Base-by-base conservation (phyloP, 176 grass and related monocot species). In the Puccinellia tenuiflora region DNA sequence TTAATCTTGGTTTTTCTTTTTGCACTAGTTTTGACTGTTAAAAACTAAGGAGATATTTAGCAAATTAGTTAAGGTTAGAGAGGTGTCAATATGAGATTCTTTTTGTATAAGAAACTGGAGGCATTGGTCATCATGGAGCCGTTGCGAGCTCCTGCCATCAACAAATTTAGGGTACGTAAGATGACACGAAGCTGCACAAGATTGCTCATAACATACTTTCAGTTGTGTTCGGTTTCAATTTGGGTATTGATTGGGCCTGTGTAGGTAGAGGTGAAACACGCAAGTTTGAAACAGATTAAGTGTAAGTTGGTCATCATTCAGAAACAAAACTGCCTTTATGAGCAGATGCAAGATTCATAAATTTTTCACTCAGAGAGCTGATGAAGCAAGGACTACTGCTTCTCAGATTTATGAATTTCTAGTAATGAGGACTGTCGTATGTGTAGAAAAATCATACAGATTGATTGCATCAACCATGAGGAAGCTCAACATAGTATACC, bases 401-500 rank as follows among this genome's bases (percentile, higher is more conserved):
- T 67, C 45, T 67, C 43, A 54, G 18, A 14, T 64, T 79, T 24
- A 43, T 43, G 53, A 64, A 4, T 64, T 83, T 33, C 3, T 31
- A 28, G 52, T 38, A n/a, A 78, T 24, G 17, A 39, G 1, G 15
- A 70, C 9, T 33, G 7, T 68, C 3, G 3, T 62, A 46, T 56
- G 30, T 70, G 53, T 28, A 28, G 10, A 47, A 21, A 48, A 33
- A 47, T 52, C 64, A 45, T 67, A 39, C 4, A 47, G 21, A 24
- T 63, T n/a, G 42, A 71, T 71, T 82, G 61, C 28, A 47, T 80
- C n/a, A 53, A 79, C 48, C 30, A 68, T 40, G 74, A 88, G 26
- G 18, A 56, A 13, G 12, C 35, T 65, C 38, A 78, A 46, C 51
- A 75, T 74, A 71, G 18, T 51, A 73, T 86, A 99, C 96, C 89